These are phyloP conservation scores for Claviceps monticola DNA, from an alignment of 2,329 filamentous ascomycete genomes.

Conservation along the genomic window DNA sequence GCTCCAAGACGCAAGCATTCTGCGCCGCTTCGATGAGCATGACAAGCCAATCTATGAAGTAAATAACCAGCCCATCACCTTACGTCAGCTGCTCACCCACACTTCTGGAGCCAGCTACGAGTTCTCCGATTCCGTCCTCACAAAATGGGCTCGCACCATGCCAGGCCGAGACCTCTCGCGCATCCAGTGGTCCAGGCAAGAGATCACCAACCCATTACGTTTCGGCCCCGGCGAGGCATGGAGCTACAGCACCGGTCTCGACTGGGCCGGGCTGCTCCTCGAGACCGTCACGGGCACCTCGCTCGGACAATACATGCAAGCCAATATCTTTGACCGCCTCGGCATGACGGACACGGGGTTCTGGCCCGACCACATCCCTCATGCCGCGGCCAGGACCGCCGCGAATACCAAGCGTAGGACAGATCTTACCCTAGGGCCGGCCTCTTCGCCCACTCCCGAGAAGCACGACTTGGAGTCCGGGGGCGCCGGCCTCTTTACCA, in stretches of 20 bases:
- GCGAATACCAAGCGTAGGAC: conserved; percentile 5
- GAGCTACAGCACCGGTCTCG: conserved; percentile 31
- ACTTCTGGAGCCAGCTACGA: conserved; percentile 34
- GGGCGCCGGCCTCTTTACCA: conserved; percentile 29
- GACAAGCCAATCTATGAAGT: conserved; percentile 23
- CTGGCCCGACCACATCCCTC: conserved; percentile 17
- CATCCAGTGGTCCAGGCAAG: conserved; percentile 20
- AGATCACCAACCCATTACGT: conserved; percentile 27
- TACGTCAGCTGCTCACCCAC: conserved; percentile 34
- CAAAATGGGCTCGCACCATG: conserved; percentile 24
- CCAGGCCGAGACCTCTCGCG: conserved; percentile 18
- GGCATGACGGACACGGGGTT: conserved; percentile 24
- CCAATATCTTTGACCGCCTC: conserved; percentile 23
- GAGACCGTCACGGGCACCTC: conserved; percentile 23
- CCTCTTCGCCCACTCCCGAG: conserved; percentile 10
- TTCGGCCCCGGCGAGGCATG: conserved; percentile 33
- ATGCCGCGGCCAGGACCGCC: conserved; percentile 12
- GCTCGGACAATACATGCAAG: conserved; percentile 24
- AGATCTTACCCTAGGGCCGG: conserved; percentile 9
- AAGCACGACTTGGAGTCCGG: conserved; percentile 26
- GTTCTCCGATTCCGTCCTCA: conserved; percentile 22
- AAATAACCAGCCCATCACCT: conserved; percentile 23
- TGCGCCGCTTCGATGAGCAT: conserved; percentile 22
- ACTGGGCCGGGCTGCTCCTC: conserved; percentile 33
- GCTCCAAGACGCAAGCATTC: conserved; percentile 20